Evolutionary conservation across 2,329 filamentous ascomycete species (phyloP).

Genomic region (Penicillium sp.): DNA sequence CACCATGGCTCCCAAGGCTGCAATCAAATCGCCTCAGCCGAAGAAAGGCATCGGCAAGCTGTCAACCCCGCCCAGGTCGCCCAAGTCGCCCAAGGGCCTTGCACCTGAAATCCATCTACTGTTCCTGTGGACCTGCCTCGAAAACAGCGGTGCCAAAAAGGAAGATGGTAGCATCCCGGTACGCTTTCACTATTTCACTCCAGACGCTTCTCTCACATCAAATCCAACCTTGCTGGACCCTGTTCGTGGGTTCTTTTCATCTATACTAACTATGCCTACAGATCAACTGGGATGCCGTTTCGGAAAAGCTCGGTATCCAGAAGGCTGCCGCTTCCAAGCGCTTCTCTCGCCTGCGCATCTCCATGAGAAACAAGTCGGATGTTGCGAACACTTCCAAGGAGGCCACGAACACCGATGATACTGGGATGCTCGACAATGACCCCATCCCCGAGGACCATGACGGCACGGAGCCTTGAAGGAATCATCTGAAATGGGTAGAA

Average conservation of each 20-base stretch:
- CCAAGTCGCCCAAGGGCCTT: not conserved
- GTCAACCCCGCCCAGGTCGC: not conserved
- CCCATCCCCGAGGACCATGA: too few relatives aligned
- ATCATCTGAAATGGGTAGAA: too few relatives aligned
- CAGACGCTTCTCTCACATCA: too few relatives aligned
- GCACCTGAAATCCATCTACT: not conserved
- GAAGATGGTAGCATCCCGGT: not conserved
- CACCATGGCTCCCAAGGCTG: not conserved
- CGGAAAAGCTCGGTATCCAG: not conserved
- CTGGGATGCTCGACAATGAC: too few relatives aligned
- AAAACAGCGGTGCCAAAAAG: not conserved
- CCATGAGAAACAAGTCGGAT: not conserved
- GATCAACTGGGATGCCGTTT: not conserved
- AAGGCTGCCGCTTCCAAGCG: not conserved
- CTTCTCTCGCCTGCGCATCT: not conserved
- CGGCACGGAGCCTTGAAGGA: too few relatives aligned
- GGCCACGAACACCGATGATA: too few relatives aligned
- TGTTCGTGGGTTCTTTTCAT: not conserved
- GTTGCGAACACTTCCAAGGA: too few relatives aligned
- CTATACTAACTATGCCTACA: not conserved
- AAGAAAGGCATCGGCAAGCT: not conserved
- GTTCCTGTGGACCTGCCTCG: not conserved
- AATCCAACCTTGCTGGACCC: not conserved
- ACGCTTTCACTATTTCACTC: not conserved
- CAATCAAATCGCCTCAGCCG: not conserved